Evolutionary conservation across 176 grass and related monocot species (phyloP).

Genomic region (Eremochloa ophiuroides): DNA sequence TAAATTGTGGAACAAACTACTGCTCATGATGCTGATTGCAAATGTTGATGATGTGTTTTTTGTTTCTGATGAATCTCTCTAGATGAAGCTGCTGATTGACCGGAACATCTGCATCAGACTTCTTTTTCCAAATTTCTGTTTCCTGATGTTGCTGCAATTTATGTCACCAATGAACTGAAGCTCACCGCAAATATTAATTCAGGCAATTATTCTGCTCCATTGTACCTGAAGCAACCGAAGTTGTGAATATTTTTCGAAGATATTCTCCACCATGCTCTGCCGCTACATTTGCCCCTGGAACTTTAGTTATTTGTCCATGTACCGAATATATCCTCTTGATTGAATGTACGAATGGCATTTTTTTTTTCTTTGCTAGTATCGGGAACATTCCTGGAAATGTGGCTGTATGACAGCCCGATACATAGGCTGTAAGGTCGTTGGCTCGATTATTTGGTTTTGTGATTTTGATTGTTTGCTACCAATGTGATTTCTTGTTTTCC

Average conservation of each 20-base stretch:
- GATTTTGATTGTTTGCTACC: conserved; percentile 27
- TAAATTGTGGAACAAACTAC: neutral
- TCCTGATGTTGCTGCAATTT: conserved; percentile 41
- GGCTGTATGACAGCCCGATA: neutral
- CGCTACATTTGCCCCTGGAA: conserved; percentile 13
- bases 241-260: conserved; percentile 47
- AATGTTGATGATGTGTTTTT: neutral
- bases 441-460: conserved; percentile 1
- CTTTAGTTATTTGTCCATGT: neutral
- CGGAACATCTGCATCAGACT: conserved; percentile 13
- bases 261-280: conserved; percentile 9
- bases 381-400: conserved; percentile 4
- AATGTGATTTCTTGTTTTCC: too few relatives aligned
- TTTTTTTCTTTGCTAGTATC: neutral
- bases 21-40: conserved; percentile 1
- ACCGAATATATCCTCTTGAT: conserved; percentile 9
- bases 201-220: conserved; percentile 29
- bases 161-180: conserved; percentile 21
- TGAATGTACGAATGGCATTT: conserved; percentile 7
- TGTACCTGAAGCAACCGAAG: conserved; percentile 31
- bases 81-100: conserved; percentile 35
- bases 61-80: conserved; percentile 27
- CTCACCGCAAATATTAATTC: conserved; percentile 31
- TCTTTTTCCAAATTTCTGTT: conserved; percentile 13
- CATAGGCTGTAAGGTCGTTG: conserved; percentile 32